A percentile compares a stretch with the other conserved stretches of the same genome.
Evolutionary conservation across 306 rosid genomes (phyloP).

Genomic region (Luffa aegyptiaca): DNA sequence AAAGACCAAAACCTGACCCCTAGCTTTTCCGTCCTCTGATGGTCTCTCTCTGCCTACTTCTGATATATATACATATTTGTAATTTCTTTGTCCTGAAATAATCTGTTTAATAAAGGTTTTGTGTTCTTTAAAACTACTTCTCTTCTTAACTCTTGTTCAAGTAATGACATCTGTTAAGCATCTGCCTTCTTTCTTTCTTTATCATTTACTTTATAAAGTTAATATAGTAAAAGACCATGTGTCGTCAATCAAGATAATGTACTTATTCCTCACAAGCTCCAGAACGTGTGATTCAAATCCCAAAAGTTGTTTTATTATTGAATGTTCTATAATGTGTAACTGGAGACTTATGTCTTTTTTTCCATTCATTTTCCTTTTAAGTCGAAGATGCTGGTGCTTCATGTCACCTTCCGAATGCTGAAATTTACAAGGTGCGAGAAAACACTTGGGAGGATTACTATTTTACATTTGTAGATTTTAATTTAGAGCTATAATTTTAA

Average conservation of each 20-base stretch:
- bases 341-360: not conserved
- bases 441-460: conserved; percentile 1
- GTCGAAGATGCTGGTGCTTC: conserved; percentile 29
- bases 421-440: conserved; percentile 57
- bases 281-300: not conserved
- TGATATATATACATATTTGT: not conserved
- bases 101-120: not conserved
- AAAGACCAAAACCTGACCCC: not conserved
- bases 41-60: not conserved
- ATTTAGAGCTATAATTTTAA: not conserved
- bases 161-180: not conserved
- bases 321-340: not conserved
- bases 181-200: not conserved
- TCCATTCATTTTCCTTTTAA: conserved; percentile 31
- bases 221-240: not conserved
- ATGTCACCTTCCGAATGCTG: conserved; percentile 45
- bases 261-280: not conserved
- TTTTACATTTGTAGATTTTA: not conserved
- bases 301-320: not conserved
- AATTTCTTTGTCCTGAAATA: not conserved
- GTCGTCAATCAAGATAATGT: not conserved
- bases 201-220: not conserved
- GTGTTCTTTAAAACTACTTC: not conserved
- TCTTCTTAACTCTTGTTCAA: not conserved
- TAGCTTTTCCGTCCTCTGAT: not conserved